Conservation (phyloP, 306 rosid genomes). For the Malus asiatica region DNA sequence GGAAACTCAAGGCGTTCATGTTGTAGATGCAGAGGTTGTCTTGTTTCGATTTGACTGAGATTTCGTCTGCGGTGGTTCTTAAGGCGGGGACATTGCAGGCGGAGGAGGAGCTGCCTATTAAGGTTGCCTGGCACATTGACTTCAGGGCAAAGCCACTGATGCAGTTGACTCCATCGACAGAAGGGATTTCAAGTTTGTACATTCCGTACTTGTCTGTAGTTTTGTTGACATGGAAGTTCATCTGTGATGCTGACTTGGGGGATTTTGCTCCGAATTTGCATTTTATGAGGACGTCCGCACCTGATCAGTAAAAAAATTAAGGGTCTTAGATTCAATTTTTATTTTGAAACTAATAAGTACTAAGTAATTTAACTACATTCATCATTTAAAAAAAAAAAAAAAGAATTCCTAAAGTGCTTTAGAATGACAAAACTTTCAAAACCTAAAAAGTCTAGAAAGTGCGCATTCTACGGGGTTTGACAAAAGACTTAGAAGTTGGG, state of each 20-base stretch:
- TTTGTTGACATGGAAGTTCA: constrained; percentile 45
- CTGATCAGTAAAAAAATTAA: constrained; percentile 17
- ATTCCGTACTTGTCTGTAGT: constrained; percentile 50
- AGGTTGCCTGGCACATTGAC: constrained; percentile 52
- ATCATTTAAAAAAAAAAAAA: no score
- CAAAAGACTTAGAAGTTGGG: no score
- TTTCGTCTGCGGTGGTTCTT: constrained; percentile 32
- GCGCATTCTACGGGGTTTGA: no score
- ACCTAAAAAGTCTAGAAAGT: no score
- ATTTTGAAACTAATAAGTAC: no score
- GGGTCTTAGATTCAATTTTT: no score
- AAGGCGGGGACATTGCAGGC: constrained; percentile 44
- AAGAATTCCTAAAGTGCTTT: no score
- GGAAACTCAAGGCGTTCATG: constrained; percentile 49
- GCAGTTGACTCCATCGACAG: constrained; percentile 57
- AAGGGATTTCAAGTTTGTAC: constrained; percentile 49
- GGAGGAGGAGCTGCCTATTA: constrained; percentile 33
- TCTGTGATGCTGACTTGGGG: constrained; percentile 35
- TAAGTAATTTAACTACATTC: no score
- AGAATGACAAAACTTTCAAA: no score
- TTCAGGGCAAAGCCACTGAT: constrained; percentile 36
- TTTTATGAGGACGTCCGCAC: constrained; percentile 55
- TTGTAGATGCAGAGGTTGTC: constrained; percentile 58
- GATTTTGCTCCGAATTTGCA: constrained; percentile 64
- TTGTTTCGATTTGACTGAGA: constrained; percentile 49